A percentile compares a stretch with the other conserved stretches of the same genome.
phyloP scores from a whole-genome alignment of 1,139 yeast genomes.

The Pichia sp. region DNA sequence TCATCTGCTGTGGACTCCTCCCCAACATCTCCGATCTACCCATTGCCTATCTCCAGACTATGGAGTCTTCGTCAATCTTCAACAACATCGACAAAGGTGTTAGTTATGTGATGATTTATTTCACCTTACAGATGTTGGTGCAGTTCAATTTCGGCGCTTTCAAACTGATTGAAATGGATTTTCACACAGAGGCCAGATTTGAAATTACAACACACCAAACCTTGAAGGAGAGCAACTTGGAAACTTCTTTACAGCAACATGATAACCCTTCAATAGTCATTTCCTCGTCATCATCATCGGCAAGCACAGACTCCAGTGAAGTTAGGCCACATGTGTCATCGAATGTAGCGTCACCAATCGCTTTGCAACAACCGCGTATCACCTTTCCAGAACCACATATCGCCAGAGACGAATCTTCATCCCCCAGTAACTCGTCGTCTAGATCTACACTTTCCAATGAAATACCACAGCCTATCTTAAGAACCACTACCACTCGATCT shows the following conservation, averaged over 20 bases:
- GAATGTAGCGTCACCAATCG: background rate
- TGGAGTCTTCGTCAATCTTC: constrained; percentile 55
- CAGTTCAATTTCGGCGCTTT: constrained; percentile 78
- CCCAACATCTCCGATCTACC: constrained; percentile 84
- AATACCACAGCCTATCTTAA: background rate
- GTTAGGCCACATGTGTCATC: too few relatives aligned
- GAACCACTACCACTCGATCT: background rate
- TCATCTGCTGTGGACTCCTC: constrained; percentile 68
- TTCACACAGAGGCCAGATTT: constrained; percentile 3
- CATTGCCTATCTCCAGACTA: constrained; percentile 80
- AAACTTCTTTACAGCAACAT: background rate
- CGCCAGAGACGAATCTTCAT: background rate
- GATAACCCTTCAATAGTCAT: background rate
- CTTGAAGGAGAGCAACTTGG: background rate
- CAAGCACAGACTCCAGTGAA: background rate
- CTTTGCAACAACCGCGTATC: constrained; percentile 6
- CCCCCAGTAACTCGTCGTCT: background rate
- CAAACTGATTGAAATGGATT: constrained; percentile 48
- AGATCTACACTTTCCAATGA: background rate
- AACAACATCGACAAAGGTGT: constrained; percentile 75
- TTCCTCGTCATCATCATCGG: background rate
- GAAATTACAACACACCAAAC: background rate
- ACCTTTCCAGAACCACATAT: constrained; percentile 7
- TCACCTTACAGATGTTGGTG: constrained; percentile 64
- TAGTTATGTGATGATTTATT: constrained; percentile 78